phyloP scores from a whole-genome alignment of 2,329 filamentous ascomycete species.

The Hypoxylon sp. region DNA sequence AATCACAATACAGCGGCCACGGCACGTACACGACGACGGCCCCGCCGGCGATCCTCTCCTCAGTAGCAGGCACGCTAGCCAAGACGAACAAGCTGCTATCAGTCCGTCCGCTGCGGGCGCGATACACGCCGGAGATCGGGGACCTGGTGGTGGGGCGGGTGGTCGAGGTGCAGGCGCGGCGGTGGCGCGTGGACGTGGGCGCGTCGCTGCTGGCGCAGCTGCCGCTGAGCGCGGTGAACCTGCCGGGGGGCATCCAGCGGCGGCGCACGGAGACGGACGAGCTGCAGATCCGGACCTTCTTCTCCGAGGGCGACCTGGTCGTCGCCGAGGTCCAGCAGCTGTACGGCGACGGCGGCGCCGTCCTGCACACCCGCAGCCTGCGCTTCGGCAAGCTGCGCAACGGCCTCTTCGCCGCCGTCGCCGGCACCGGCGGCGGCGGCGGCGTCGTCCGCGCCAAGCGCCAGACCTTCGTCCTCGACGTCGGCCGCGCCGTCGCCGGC shows the following conservation, averaged over 20 bases:
- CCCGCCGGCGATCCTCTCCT: conserved; percentile 79
- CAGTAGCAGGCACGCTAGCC: conserved; percentile 86
- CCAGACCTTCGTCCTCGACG: conserved; percentile 85
- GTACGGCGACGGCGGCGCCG: conserved; percentile 84
- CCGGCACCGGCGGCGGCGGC: conserved; percentile 81
- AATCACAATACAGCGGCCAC: conserved; percentile 71
- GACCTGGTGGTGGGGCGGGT: conserved; percentile 95
- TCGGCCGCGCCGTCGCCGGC: conserved; percentile 44
- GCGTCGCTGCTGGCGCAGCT: conserved; percentile 85
- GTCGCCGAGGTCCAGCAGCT: conserved; percentile 95
- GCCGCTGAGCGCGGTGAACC: conserved; percentile 88
- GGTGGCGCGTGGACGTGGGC: conserved; percentile 95
- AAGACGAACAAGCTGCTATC: conserved; percentile 98
- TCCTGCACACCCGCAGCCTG: conserved; percentile 86
- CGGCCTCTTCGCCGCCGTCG: conserved; percentile 84
- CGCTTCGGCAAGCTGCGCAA: conserved; percentile 97
- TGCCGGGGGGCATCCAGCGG: conserved; percentile 90
- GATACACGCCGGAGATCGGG: conserved; percentile 95
- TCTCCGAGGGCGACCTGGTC: conserved; percentile 91
- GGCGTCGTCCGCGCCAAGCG: conserved; percentile 84
- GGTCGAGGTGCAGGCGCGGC: conserved; percentile 88
- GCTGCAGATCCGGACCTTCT: conserved; percentile 96
- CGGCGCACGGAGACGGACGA: conserved; percentile 95
- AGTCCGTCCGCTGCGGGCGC: conserved; percentile 85
- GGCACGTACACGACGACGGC: conserved; percentile 79